Conservation (phyloP, 768 basidiomycete species). For the Gloeostereum incarnatum region DNA sequence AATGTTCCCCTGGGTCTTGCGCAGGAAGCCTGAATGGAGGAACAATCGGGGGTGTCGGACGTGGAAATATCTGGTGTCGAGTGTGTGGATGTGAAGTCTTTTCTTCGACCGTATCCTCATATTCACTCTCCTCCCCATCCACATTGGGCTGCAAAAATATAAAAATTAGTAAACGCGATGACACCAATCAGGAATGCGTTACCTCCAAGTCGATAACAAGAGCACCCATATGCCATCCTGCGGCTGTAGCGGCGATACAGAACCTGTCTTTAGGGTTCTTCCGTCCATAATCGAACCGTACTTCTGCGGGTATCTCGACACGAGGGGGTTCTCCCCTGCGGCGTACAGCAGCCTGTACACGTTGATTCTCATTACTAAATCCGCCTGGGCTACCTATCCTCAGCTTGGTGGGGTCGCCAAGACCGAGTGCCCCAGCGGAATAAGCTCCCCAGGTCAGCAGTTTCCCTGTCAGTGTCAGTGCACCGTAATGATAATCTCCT, state of each 20-base stretch:
- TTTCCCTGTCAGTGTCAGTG: constrained; percentile 69
- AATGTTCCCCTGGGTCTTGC: not conserved
- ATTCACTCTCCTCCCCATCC: constrained; percentile 26
- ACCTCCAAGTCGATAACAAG: constrained; percentile 82
- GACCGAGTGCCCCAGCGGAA: constrained; percentile 74
- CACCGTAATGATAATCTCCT: constrained; percentile 90
- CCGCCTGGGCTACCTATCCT: constrained; percentile 51
- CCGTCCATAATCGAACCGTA: constrained; percentile 58
- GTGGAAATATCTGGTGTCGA: constrained; percentile 18
- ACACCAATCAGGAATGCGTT: constrained; percentile 11
- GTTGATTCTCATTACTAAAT: constrained; percentile 29
- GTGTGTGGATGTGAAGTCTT: constrained; percentile 4
- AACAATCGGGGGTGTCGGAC: constrained; percentile 20
- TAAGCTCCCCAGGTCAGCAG: constrained; percentile 76
- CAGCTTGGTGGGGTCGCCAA: constrained; percentile 63
- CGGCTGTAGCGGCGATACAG: constrained; percentile 73
- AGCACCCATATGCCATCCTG: constrained; percentile 90
- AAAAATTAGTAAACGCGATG: constrained; percentile 5
- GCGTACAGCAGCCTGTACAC: constrained; percentile 17
- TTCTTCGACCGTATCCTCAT: constrained; percentile 21
- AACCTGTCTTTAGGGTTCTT: constrained; percentile 49
- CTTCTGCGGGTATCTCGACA: constrained; percentile 56
- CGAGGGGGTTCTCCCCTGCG: constrained; percentile 24
- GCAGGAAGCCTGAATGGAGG: constrained; percentile 9
- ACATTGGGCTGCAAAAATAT: constrained; percentile 17